Evolutionary conservation across 768 basidiomycete species (phyloP), one percentile per base, ranked within the genome.

Genomic region (Boletus sensibilis): DNA sequence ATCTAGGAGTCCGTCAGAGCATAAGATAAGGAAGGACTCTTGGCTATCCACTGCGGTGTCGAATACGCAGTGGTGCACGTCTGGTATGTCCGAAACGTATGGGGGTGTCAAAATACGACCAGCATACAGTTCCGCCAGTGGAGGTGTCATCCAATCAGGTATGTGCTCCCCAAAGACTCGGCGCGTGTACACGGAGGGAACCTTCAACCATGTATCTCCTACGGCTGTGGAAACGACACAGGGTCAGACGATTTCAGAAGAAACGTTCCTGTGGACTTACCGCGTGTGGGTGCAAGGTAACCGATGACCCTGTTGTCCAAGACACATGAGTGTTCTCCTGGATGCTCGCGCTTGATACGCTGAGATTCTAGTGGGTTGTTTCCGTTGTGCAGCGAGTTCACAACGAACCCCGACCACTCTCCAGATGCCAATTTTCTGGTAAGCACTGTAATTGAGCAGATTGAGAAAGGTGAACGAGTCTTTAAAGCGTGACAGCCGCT

Each of bases 1-100:
- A 59, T 81, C 79, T 2, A 66, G 54, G 16, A 82, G 62, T n/a
- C 80, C 79, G 50, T 82, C 80, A 4, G 79, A 78, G 51, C 74
- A 78, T n/a, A 76, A 63, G 48, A 80, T 69, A 40, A 82, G 63
- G 54, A 74, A 64, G 1, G 43, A 55, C 33, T 69, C 75, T n/a
- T 57, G 61, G 38, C 39, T 43, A 7, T 53, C 59, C 41, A 50
- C 45, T 8, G 67, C 18, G 21, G 46, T 23, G 33, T 64, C 60
- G 21, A 79, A 62, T 16, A 60, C 69, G 18, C 66, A 59, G 62
- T 79, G 76, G 29, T 73, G 64, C 23, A 77, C 73, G 51, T 79
- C 79, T 20, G 78, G 75, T 18, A 67, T 45, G 58, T 61, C 64
- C 29, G 77, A 80, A 11, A 80, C 69, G 62, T 80, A 80, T 16